Base-by-base conservation (phyloP, 371 early-diverging fungal species). In the Smittium culicis region DNA sequence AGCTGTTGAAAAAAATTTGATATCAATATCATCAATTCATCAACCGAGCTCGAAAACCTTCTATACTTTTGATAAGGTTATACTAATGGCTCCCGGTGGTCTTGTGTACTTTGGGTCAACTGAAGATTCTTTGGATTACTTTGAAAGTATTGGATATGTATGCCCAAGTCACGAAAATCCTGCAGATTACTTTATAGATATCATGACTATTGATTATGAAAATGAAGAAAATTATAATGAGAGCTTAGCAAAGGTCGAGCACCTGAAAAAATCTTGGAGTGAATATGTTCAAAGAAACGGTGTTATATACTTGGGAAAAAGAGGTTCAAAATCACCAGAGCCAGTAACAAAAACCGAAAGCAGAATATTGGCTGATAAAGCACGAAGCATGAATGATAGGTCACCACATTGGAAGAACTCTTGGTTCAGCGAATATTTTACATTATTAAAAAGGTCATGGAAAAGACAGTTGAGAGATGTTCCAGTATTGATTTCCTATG, bases 21-120 rank as follows among this genome's bases (percentile, higher is more conserved):
- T 86, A 20, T 80, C 88, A 5, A 82, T 85, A 11, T 82, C 86
- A 34, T 86, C 89, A 5, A 83, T 89, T 58, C 90, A 90, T 72
- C 86, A n/a, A n/a, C n/a, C n/a, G n/a, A n/a, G n/a, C n/a, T n/a
- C n/a, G n/a, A n/a, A n/a, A n/a, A n/a, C n/a, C 85, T 34, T 89
- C 91, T 0, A 83, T 83, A 14, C 79, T 63, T 83, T 85, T 56
- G 88, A 89, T 68, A 88, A 88, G 68, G 61, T 89, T 34, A 69
- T 89, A 14, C 59, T 89, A 34, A 74, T 89, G 79, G 86, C n/a
- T n/a, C n/a, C n/a, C n/a, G n/a, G n/a, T n/a, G n/a, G n/a, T n/a
- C n/a, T n/a, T n/a, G n/a, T n/a, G 11, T 89, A 87, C 67, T 77
- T 80, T 60, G 89, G 89, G 0, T 75, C 80, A 0, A 66, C 78